Evolutionary conservation across 345 rosid genomes (phyloP), one percentile per base, ranked within the genome.

Genomic region (Clausena lansium): DNA sequence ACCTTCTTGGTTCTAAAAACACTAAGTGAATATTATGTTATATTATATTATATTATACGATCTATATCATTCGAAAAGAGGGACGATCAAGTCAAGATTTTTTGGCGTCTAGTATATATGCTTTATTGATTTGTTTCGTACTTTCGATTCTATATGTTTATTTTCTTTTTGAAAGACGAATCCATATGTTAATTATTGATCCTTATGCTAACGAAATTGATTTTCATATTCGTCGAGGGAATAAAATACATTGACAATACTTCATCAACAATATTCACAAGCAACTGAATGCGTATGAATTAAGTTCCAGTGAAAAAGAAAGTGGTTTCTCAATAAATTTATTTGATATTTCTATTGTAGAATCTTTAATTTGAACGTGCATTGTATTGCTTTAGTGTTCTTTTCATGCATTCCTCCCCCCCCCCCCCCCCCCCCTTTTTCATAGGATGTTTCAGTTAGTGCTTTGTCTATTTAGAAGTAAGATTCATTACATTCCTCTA

Each of bases 11-110:
- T 30, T 62, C 17, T 11, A 28, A 74, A 62, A 41, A 45, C 17
- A 38, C 19, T 28, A 9, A 5, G 5, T 17, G 33, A 20, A 71
- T 10, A 52, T 50, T 14, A 27, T 10, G 30, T 50, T 14, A 27
- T 28, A 19, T 25, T 17, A 17, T 2, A 15, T 15, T 17, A 5
- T 52, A 52, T 25, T 45, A 9, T 15, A n/a, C 50, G 50, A 45
- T 45, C 50, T 11, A 45, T 71, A n/a, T 52, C 54, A n/a, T 19
- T 54, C 32, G 60, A 64, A 63, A 50, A n/a, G n/a, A 22, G 14
- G 32, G 58, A 75, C 7, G 47, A 75, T 75, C 57, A 47, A 75
- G 78, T 64, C 62, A 64, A 75, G 22, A 52, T 5, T 50, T 60
- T 15, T 75, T 75, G 70, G 59, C 61, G 32, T 7, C 30, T 64